phyloP scores from a whole-genome alignment of 495 filamentous ascomycete species.

The Annulohypoxylon maeteangense region DNA sequence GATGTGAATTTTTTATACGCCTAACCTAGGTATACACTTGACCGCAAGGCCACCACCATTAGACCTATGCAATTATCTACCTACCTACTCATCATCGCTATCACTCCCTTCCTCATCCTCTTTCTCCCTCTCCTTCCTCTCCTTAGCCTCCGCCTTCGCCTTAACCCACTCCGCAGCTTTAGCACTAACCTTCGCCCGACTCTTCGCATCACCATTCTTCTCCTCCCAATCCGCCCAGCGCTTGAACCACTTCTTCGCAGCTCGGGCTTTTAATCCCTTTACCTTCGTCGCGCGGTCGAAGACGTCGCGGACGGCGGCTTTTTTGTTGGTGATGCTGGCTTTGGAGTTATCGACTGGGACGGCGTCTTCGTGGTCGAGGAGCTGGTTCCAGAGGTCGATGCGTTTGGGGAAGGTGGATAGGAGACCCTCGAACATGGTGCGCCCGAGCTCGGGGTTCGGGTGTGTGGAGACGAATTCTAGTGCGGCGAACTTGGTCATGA shows the following conservation, averaged over 20 bases:
- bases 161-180: conserved; percentile 74
- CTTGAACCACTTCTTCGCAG: conserved; percentile 84
- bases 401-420: conserved; percentile 86
- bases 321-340: conserved; percentile 50
- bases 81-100: conserved; percentile 25
- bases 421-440: conserved; percentile 92
- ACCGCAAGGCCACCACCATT: not conserved
- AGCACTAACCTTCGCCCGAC: conserved; percentile 75
- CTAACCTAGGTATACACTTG: not conserved
- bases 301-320: conserved; percentile 69
- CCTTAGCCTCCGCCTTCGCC: conserved; percentile 50
- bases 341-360: not conserved
- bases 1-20: conserved; percentile 6
- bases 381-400: conserved; percentile 90
- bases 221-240: conserved; percentile 85
- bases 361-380: conserved; percentile 79
- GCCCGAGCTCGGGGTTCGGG: conserved; percentile 89
- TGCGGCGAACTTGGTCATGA: conserved; percentile 87
- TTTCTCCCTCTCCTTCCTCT: conserved; percentile 40
- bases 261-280: conserved; percentile 75
- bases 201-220: conserved; percentile 75
- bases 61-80: not conserved
- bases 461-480: conserved; percentile 87
- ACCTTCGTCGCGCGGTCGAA: conserved; percentile 81
- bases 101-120: conserved; percentile 40